Base-by-base conservation (phyloP, 2,329 filamentous ascomycete species). In the Bisporella sp. region DNA sequence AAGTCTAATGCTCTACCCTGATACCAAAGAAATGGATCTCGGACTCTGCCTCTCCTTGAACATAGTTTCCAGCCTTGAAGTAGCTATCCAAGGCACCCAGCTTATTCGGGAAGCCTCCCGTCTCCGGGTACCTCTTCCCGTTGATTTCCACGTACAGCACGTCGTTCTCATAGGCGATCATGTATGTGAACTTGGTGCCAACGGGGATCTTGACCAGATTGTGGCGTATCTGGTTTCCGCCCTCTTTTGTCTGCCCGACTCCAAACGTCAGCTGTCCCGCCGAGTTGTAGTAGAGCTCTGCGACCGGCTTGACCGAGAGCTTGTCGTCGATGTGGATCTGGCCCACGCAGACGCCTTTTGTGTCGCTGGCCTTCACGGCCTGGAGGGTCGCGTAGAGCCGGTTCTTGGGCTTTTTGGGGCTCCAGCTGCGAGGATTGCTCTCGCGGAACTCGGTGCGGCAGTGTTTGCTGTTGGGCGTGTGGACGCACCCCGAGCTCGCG, bases 401-500 rank as follows among this genome's bases (percentile, higher is more conserved):
- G 53, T 70, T 71, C n/a, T 54, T 57, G 4, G 50, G 45, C n/a
- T 51, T 57, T 8, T 59, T 64, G 6, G 69, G 67, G 41, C 63
- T 58, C 68, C 69, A 66, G 45, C 53, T 61, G 3, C 46, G 60
- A 1, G 67, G 68, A 31, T 46, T 58, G 12, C 47, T 50, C 59
- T 73, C 70, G 13, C 69, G 68, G 9, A 73, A 59, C 56, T 73
- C 70, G 7, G 67, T 70, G 31, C 69, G 69, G 56, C 70, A 72
- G 54, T 73, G 70, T 43, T 66, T 50, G 57, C 68, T 71, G 59
- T 70, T 64, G 1, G 63, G 53, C 1, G 70, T 72, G 2, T 64
- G 71, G 6, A 71, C 68, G 52, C 69, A 72, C 6, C 56, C 59
- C 1, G 65, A 56, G 31, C 48, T 57, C 12, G 54, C 53, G 1